Evolutionary conservation across 768 basidiomycete species (phyloP).

Genomic region (Leccinellum luteum): DNA sequence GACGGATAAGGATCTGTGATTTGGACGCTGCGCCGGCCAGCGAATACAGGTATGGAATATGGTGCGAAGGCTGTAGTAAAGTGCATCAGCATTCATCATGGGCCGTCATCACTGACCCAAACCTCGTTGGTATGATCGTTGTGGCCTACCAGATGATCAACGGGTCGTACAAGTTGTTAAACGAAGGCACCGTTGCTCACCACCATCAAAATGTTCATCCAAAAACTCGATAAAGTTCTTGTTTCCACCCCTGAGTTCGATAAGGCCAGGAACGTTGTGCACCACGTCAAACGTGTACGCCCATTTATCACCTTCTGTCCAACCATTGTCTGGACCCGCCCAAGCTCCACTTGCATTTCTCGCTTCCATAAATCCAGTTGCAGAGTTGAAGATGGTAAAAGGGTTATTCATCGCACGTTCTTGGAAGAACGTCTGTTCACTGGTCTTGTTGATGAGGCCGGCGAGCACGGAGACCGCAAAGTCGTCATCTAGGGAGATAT

Average conservation of each 20-base stretch:
- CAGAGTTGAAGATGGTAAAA: slow-evolving; percentile 62
- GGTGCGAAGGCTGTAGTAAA: slow-evolving; percentile 66
- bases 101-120: not conserved
- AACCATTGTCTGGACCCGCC: slow-evolving; percentile 71
- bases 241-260: slow-evolving; percentile 64
- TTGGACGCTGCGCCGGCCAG: slow-evolving; percentile 69
- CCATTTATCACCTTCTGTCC: slow-evolving; percentile 82
- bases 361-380: slow-evolving; percentile 81
- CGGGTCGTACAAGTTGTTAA: not conserved
- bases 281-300: slow-evolving; percentile 79
- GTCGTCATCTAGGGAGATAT: slow-evolving; percentile 59
- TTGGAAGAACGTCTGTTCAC: slow-evolving; percentile 49
- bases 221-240: slow-evolving; percentile 61
- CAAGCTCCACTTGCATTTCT: slow-evolving; percentile 63
- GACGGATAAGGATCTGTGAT: slow-evolving; percentile 66
- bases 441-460: slow-evolving; percentile 45
- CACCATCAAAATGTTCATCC: slow-evolving; percentile 53
- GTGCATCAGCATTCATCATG: slow-evolving; percentile 5
- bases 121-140: slow-evolving; percentile 83
- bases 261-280: slow-evolving; percentile 63
- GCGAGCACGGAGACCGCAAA: slow-evolving; percentile 70
- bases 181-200: slow-evolving; percentile 25
- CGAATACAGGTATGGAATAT: slow-evolving; percentile 81
- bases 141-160: slow-evolving; percentile 45
- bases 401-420: slow-evolving; percentile 56